These are phyloP conservation scores for Paramecium sonneborni DNA, from an alignment of 73 alveolate genomes.

Conservation along the genomic window DNA sequence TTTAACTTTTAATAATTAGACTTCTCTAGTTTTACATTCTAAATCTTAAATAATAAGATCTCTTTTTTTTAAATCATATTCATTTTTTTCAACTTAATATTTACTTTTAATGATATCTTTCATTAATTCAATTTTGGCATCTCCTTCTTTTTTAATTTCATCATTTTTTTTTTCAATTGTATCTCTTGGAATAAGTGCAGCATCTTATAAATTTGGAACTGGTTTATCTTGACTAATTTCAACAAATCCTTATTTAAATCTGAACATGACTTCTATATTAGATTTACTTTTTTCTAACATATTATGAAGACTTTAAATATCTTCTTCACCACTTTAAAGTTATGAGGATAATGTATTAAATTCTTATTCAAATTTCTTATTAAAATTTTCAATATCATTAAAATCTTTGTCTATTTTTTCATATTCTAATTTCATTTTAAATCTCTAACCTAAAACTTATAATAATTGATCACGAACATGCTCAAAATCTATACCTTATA, in stretches of 20 bases:
- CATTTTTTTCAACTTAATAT: conserved; percentile 49
- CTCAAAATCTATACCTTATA: conserved; percentile 29
- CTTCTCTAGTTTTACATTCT: conserved; percentile 68
- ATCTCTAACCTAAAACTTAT: neutral
- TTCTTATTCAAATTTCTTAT: neutral
- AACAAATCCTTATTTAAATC: conserved; percentile 66
- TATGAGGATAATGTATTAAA: neutral
- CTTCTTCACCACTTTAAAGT: neutral
- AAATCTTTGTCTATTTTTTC: neutral
- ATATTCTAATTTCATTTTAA: conserved; percentile 29
- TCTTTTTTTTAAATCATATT: conserved; percentile 20
- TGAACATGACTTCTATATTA: conserved; percentile 57
- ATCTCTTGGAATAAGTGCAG: conserved; percentile 62
- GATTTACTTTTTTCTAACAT: conserved; percentile 60
- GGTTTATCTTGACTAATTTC: conserved; percentile 64
- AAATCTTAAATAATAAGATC: conserved; percentile 47
- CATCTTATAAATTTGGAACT: conserved; percentile 60
- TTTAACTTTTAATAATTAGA: conserved; percentile 54
- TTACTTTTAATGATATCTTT: conserved; percentile 59
- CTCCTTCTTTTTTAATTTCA: conserved; percentile 57
- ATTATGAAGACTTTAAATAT: neutral
- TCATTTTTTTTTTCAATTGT: conserved; percentile 58
- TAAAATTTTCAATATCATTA: conserved; percentile 10
- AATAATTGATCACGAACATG: conserved; percentile 4
- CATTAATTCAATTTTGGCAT: conserved; percentile 55